Evolutionary conservation across 352 stramenopile genomes (phyloP).

Genomic region (Synura sp.): DNA sequence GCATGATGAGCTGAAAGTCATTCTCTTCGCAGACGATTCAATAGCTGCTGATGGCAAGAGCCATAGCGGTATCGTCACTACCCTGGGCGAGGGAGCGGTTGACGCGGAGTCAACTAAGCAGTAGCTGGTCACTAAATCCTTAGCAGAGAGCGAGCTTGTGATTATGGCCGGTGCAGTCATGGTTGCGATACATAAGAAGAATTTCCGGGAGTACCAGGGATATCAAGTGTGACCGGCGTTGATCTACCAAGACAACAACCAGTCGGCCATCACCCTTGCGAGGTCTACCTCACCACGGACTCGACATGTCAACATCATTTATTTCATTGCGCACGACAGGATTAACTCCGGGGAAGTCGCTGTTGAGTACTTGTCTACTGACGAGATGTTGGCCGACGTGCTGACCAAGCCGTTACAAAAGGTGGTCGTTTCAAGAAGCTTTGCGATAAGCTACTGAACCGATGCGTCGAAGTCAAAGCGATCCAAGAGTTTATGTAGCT

Average conservation of each 20-base stretch:
- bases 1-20: no score
- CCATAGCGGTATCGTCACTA: neutral
- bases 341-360: neutral
- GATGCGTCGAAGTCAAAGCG: no score
- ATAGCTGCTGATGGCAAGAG: neutral
- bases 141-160: slow-evolving; percentile 24
- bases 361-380: neutral
- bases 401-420: slow-evolving; percentile 32
- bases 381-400: slow-evolving; percentile 35
- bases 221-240: neutral
- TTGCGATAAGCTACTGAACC: no score
- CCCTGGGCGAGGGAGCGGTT: neutral
- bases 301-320: slow-evolving; percentile 15
- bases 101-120: neutral
- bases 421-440: no score
- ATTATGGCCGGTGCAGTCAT: no score
- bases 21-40: no score
- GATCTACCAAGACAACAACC: slow-evolving; percentile 9
- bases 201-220: neutral
- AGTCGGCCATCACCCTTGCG: neutral
- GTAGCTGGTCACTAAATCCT: neutral
- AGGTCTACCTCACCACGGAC: neutral
- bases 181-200: neutral
- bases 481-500: no score
- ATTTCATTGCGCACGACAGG: neutral